Evolutionary conservation across 2,329 filamentous ascomycete genomes (phyloP), one percentile per base, ranked within the genome.

Genomic region (Xylariaceae sp.): DNA sequence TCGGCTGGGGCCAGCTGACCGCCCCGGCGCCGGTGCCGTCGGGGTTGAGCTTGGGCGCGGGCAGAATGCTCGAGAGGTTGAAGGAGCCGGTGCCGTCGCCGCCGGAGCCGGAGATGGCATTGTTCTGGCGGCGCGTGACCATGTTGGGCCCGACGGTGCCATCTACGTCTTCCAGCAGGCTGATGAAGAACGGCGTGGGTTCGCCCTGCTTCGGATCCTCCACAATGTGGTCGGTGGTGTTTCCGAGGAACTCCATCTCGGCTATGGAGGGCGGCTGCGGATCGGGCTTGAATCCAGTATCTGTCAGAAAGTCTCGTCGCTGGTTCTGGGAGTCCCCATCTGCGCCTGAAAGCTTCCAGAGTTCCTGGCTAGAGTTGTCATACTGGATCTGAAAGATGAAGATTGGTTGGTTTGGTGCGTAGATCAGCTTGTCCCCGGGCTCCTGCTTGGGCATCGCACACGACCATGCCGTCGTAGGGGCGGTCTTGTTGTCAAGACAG

Each of bases 181-280:
- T 86, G 45, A 94, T 83, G 56, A 82, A 94, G 58, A 95, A 94
- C 0, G 90, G 89, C 0, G 90, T 93, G 7, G 80, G 72, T 60
- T 94, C 89, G 43, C 89, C 89, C 1, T 80, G 79, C 56, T 90
- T 94, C 4, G 79, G 61, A 26, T 72, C 50, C 0, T 70, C 68
- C 10, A 71, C 65, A 40, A 85, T 77, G 0, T 72, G 70, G 50
- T 96, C 90, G 0, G 88, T 94, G 0, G 85, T 89, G 52, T 88
- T 84, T 4, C 89, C 88, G 6, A 95, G 59, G 50, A 95, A 94
- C 41, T 65, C 72, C 58, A 86, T 81, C 39, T 96, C 89, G 24
- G 75, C 64, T 17, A 75, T 64, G n/a, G 60, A 62, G 0, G 81
- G 80, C 3, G 78, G 67, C 2, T 63, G 49, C 0, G 81, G 81